phyloP scores from a whole-genome alignment of 2,329 filamentous ascomycete species.

The Didymosphaeria variabile region DNA sequence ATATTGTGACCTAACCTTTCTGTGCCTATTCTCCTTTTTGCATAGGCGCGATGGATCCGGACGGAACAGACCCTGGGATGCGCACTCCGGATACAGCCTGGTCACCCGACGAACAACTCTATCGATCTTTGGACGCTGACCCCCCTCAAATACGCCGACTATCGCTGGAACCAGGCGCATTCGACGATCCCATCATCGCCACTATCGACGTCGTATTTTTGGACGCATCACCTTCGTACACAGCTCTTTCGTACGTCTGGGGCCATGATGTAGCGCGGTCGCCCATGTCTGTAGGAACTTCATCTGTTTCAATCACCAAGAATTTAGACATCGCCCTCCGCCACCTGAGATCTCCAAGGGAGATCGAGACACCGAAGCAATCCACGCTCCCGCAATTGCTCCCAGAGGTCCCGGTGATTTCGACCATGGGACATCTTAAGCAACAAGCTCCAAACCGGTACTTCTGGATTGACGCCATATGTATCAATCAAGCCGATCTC shows the following conservation, averaged over 20 bases:
- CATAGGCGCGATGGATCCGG: no score
- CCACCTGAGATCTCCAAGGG: no score
- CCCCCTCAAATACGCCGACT: neutral
- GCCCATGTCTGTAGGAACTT: neutral
- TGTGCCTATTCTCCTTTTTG: no score
- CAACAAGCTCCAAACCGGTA: neutral
- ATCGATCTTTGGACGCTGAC: no score
- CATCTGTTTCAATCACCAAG: neutral
- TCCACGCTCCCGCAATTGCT: neutral
- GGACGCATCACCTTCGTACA: neutral
- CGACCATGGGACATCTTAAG: neutral
- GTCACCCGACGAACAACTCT: no score
- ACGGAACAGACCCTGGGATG: no score
- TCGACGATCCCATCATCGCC: neutral
- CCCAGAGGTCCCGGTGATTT: no score
- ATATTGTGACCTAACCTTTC: no score
- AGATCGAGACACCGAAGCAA: neutral
- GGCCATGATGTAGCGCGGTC: neutral
- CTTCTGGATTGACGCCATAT: constrained; percentile 20
- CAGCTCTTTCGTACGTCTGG: neutral
- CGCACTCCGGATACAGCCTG: no score
- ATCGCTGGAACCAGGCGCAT: neutral
- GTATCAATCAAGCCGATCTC: constrained; percentile 18
- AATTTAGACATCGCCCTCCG: no score
- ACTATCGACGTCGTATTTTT: neutral